Conservation (phyloP, 2,329 filamentous ascomycete species). For the Phialophora expanda region DNA sequence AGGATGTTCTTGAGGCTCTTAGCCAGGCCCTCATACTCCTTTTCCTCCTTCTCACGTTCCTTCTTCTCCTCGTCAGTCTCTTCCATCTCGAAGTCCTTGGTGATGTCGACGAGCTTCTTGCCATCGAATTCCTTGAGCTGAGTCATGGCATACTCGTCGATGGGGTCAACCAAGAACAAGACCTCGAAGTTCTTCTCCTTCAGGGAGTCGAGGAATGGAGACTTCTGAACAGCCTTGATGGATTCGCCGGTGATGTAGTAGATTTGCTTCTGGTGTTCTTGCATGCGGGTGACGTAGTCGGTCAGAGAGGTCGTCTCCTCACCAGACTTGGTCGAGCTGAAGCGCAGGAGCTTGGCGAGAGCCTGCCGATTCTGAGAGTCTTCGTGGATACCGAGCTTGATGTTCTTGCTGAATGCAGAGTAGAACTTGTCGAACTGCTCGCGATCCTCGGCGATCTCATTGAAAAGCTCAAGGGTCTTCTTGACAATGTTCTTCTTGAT, state of each 20-base stretch:
- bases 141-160: constrained; percentile 99
- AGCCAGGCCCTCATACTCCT: constrained; percentile 92
- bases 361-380: constrained; percentile 93
- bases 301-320: constrained; percentile 92
- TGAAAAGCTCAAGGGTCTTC: constrained; percentile 99
- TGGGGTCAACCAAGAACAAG: constrained; percentile 98
- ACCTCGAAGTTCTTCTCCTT: constrained; percentile 99
- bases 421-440: constrained; percentile 99
- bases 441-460: constrained; percentile 98
- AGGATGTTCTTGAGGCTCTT: constrained; percentile 99
- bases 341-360: constrained; percentile 98
- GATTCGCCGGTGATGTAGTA: constrained; percentile 99
- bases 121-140: constrained; percentile 99
- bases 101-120: constrained; percentile 99
- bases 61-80: constrained; percentile 99
- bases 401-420: constrained; percentile 98
- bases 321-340: constrained; percentile 98
- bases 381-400: constrained; percentile 99
- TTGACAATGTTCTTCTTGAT: constrained; percentile 99
- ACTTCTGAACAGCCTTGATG: constrained; percentile 96
- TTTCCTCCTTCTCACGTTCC: constrained; percentile 92
- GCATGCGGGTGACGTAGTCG: constrained; percentile 99
- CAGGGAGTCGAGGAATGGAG: constrained; percentile 97
- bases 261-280: constrained; percentile 99
- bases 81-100: constrained; percentile 99